Evolutionary conservation across 495 filamentous ascomycete species (phyloP), one percentile per base, ranked within the genome.

Genomic region (Echria macrotheca): DNA sequence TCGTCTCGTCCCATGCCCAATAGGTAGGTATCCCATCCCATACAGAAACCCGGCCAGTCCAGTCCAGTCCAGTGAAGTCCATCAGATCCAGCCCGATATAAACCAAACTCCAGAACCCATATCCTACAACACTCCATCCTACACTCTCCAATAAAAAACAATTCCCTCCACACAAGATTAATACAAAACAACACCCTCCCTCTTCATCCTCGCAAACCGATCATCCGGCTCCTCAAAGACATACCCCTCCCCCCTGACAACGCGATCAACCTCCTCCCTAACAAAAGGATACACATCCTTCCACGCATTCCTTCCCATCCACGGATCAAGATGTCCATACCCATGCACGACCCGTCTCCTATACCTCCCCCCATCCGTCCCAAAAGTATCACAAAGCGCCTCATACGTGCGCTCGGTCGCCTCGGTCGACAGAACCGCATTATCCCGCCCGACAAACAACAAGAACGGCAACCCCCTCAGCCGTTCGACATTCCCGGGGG

Each of bases 311-410:
- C 75, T 70, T 1, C 82, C 82, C 73, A 85, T 81, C 77, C 82
- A 84, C 41, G 71, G 72, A 64, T 86, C 83, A 44, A 86, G 58
- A 57, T 86, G 83, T 19, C 83, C 83, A 48, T 84, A 82, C n/a
- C 78, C 76, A 6, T 77, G 72, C 6, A 83, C 72, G 5, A 83
- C 70, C 17, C 68, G 55, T 14, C 81, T 64, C 31, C 66, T 67
- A 59, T 84, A 85, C 39, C 69, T 44, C 12, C 68, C 58, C 33
- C 64, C 68, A 17, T 53, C 50, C 15, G 45, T 56, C 3, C 77
- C 76, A 61, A 85, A 83, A 12, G 53, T 55, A 19, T 79, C 67
- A 32, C 75, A 70, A 25, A 85, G 66, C 37, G 75, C 56, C 58
- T 77, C 73, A 53, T 81, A 84, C 17, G 76, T 77, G 37, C 62